A percentile compares a stretch with the other conserved stretches of the same genome.
phyloP scores from a whole-genome alignment of 306 rosid species.

The Cucurbita pepo region DNA sequence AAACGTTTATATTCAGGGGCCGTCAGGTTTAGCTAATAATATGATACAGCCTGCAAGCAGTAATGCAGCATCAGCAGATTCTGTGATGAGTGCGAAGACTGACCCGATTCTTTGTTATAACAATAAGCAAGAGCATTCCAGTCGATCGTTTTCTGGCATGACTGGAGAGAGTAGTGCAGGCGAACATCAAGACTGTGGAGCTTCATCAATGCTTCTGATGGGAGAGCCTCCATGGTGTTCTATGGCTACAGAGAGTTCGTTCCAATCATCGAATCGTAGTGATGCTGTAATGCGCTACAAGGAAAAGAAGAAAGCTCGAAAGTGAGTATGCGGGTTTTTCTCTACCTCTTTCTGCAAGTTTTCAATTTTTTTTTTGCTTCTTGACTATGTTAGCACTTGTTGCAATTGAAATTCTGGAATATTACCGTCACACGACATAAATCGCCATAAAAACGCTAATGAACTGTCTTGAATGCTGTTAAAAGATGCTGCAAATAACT shows the following conservation, averaged over 20 bases:
- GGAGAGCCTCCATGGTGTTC: conserved; percentile 95
- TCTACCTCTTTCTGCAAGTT: neutral
- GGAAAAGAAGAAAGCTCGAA: conserved; percentile 86
- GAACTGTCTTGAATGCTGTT: neutral
- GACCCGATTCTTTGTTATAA: conserved; percentile 49
- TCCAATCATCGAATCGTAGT: conserved; percentile 66
- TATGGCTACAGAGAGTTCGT: conserved; percentile 48
- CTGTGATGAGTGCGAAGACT: conserved; percentile 57
- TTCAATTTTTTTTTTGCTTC: neutral
- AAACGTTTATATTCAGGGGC: conserved; percentile 25
- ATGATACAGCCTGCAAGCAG: conserved; percentile 48
- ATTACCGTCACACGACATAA: neutral
- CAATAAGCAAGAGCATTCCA: conserved; percentile 44
- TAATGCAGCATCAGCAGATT: conserved; percentile 77
- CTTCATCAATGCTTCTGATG: conserved; percentile 62
- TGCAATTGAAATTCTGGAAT: neutral
- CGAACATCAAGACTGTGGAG: conserved; percentile 81
- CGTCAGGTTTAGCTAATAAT: conserved; percentile 29
- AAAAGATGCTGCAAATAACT: neutral
- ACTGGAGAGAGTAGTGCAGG: conserved; percentile 49
- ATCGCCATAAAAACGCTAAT: neutral
- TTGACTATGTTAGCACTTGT: neutral
- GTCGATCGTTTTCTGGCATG: conserved; percentile 60
- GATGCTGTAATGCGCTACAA: conserved; percentile 88
- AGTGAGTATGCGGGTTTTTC: conserved; percentile 33